Evolutionary conservation across 140 eudicot genomes (phyloP).

Genomic region (Senecio squalidus): DNA sequence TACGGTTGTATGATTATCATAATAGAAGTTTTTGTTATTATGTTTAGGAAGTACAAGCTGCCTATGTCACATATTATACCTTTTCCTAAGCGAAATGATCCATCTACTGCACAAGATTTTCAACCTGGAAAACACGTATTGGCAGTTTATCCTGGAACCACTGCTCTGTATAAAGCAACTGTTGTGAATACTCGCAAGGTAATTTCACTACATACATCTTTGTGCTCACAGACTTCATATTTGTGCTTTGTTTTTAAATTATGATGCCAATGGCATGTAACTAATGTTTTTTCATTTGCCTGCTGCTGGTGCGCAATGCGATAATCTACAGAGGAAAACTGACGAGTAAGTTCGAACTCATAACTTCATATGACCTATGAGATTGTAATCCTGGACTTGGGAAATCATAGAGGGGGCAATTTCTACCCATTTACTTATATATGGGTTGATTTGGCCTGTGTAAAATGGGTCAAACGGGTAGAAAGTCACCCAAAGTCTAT

Average conservation of each 20-base stretch:
- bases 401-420: background rate
- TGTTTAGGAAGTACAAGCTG: slow-evolving; percentile 72
- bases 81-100: slow-evolving; percentile 76
- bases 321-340: slow-evolving; percentile 56
- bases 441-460: background rate
- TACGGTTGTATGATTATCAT: background rate
- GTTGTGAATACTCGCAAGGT: slow-evolving; percentile 89
- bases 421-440: background rate
- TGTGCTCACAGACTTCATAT: background rate
- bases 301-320: slow-evolving; percentile 15
- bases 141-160: slow-evolving; percentile 96
- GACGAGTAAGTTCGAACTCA: slow-evolving; percentile 59
- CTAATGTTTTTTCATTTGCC: slow-evolving; percentile 15
- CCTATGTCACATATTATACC: slow-evolving; percentile 85
- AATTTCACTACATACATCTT: slow-evolving; percentile 1
- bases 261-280: slow-evolving; percentile 6
- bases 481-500: background rate
- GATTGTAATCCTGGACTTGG: background rate
- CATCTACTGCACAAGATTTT: slow-evolving; percentile 69
- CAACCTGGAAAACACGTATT: slow-evolving; percentile 81
- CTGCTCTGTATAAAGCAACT: slow-evolving; percentile 93
- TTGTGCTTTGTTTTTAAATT: background rate
- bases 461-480: background rate
- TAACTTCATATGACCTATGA: slow-evolving; percentile 9
- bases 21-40: background rate